Conservation (phyloP, 495 filamentous ascomycete genomes). For the Parmelia sp. region DNA sequence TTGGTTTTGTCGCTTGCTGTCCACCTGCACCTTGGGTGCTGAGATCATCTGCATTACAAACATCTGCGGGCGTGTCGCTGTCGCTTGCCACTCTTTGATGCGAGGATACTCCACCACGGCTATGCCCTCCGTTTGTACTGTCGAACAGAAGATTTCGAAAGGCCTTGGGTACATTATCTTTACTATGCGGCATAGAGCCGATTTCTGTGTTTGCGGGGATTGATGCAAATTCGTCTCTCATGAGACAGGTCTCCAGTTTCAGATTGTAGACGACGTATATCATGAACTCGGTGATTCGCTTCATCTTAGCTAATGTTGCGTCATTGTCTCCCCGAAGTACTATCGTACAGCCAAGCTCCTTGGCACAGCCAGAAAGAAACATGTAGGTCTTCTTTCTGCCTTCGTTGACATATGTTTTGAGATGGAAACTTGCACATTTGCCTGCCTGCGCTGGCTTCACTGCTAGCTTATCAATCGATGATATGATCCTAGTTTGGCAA, state of each 20-base stretch:
- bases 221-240: conserved; percentile 91
- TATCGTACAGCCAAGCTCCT: conserved; percentile 92
- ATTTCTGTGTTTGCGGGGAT: conserved; percentile 60
- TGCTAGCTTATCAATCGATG: conserved; percentile 90
- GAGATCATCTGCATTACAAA: background rate
- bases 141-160: background rate
- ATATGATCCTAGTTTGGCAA: conserved; percentile 82
- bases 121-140: background rate
- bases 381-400: conserved; percentile 89
- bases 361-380: conserved; percentile 87
- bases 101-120: background rate
- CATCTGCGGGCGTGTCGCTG: background rate
- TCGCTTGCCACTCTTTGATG: background rate
- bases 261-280: conserved; percentile 97
- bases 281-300: conserved; percentile 97
- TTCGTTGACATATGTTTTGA: conserved; percentile 86
- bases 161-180: background rate
- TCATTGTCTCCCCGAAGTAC: conserved; percentile 78
- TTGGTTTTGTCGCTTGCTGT: background rate
- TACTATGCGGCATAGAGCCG: conserved; percentile 23
- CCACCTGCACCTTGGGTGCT: background rate
- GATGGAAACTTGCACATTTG: conserved; percentile 76
- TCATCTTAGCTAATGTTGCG: conserved; percentile 65
- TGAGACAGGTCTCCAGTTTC: conserved; percentile 89
- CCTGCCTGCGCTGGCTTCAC: conserved; percentile 74